phyloP scores from a whole-genome alignment of 768 basidiomycete genomes.

The Tricholoma sp. region DNA sequence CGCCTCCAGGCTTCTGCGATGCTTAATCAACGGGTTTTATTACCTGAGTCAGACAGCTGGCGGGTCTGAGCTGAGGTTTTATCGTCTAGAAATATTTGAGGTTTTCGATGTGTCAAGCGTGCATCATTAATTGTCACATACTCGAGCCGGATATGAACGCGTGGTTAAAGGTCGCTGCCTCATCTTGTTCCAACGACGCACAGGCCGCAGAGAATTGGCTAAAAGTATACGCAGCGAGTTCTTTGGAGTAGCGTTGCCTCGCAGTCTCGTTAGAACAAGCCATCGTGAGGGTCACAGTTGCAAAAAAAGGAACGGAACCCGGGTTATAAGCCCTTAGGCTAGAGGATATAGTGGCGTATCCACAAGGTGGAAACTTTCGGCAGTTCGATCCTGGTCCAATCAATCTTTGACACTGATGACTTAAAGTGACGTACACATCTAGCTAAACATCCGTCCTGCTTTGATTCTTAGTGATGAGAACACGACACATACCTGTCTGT shows the following conservation, averaged over 20 bases:
- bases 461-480: not conserved
- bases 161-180: conserved; percentile 17
- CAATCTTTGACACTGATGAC: not conserved
- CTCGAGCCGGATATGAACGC: not conserved
- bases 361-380: not conserved
- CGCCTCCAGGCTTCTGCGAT: too few species aligned
- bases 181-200: conserved; percentile 24
- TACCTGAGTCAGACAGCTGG: too few species aligned
- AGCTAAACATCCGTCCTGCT: not conserved
- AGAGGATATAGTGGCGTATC: too few species aligned
- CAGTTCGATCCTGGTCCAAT: not conserved
- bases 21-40: too few species aligned
- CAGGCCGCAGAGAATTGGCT: conserved; percentile 39
- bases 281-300: conserved; percentile 3
- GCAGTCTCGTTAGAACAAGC: conserved; percentile 19
- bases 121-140: too few species aligned
- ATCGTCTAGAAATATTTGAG: too few species aligned
- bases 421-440: not conserved
- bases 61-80: too few species aligned
- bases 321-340: not conserved
- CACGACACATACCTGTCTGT: not conserved
- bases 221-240: conserved; percentile 44
- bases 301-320: not conserved
- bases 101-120: too few species aligned
- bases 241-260: conserved; percentile 37